Evolutionary conservation across 2,329 filamentous ascomycete genomes (phyloP).

Genomic region (Fusarium sp.): DNA sequence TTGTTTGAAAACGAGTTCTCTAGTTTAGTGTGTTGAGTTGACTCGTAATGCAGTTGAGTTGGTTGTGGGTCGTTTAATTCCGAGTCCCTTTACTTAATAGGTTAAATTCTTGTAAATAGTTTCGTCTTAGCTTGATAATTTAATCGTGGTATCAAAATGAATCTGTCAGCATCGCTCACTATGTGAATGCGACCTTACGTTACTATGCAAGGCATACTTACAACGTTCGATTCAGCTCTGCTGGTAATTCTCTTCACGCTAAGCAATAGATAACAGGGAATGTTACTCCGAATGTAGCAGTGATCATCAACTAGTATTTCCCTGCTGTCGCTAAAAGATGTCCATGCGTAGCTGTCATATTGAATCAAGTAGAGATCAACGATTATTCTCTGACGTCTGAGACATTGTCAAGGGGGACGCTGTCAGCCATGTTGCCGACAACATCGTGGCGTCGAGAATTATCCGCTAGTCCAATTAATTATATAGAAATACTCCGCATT

Average conservation of each 20-base stretch:
- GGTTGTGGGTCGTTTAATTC: too few species aligned
- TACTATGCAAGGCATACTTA: too few species aligned
- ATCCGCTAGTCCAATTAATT: neutral
- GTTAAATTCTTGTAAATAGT: neutral
- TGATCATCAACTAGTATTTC: neutral
- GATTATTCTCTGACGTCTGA: neutral
- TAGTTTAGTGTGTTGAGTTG: too few species aligned
- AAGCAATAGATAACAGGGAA: neutral
- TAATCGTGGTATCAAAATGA: rapidly evolving
- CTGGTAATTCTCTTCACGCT: neutral
- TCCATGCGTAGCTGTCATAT: neutral
- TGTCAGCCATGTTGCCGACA: neutral
- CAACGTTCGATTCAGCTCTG: neutral
- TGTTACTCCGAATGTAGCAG: neutral
- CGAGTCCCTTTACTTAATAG: too few species aligned
- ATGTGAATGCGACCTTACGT: too few species aligned
- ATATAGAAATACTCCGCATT: neutral
- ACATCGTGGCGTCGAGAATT: neutral
- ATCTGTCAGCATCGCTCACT: rapidly evolving
- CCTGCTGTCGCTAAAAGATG: neutral
- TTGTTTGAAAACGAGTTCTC: too few species aligned
- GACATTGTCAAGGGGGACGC: neutral
- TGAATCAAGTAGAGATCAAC: neutral
- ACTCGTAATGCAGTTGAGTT: too few species aligned
- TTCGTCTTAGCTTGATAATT: neutral